phyloP scores from a whole-genome alignment of 2,329 filamentous ascomycete genomes.

The Pyrenochaeta sp. region DNA sequence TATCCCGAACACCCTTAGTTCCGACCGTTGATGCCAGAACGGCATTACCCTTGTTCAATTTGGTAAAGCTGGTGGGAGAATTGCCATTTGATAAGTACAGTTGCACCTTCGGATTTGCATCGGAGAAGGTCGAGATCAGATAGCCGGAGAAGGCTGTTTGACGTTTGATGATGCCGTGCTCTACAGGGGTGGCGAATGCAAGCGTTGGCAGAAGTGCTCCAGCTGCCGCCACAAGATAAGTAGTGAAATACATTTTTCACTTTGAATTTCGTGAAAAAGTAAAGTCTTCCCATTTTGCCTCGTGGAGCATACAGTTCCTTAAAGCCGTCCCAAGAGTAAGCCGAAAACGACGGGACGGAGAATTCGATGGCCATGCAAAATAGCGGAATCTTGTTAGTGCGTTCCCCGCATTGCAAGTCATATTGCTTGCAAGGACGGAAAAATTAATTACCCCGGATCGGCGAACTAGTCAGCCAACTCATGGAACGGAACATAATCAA shows the following conservation, averaged over 20 bases:
- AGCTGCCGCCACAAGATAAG: not conserved
- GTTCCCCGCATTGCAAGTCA: too few relatives aligned
- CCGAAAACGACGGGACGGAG: too few relatives aligned
- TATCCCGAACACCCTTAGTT: conserved; percentile 19
- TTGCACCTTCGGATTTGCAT: conserved; percentile 13
- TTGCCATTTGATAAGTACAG: conserved; percentile 14
- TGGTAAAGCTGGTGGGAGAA: conserved; percentile 14
- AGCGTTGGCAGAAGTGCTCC: not conserved
- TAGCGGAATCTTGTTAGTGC: too few relatives aligned
- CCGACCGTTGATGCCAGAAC: conserved; percentile 18
- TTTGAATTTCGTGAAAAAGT: too few relatives aligned
- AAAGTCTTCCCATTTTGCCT: too few relatives aligned
- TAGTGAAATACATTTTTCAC: not conserved
- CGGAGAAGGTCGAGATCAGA: conserved; percentile 17
- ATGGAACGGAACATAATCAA: too few relatives aligned
- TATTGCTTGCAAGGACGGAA: too few relatives aligned
- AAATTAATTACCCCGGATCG: too few relatives aligned
- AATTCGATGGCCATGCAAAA: too few relatives aligned
- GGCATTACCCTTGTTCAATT: conserved; percentile 15
- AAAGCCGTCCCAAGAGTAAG: too few relatives aligned
- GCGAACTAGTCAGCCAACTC: too few relatives aligned
- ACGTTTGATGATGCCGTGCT: not conserved
- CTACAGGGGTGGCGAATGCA: not conserved
- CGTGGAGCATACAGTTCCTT: too few relatives aligned
- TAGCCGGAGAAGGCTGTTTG: conserved; percentile 10